Conservation (phyloP, 2,329 filamentous ascomycete genomes). For the Colletotrichum graminicola region DNA sequence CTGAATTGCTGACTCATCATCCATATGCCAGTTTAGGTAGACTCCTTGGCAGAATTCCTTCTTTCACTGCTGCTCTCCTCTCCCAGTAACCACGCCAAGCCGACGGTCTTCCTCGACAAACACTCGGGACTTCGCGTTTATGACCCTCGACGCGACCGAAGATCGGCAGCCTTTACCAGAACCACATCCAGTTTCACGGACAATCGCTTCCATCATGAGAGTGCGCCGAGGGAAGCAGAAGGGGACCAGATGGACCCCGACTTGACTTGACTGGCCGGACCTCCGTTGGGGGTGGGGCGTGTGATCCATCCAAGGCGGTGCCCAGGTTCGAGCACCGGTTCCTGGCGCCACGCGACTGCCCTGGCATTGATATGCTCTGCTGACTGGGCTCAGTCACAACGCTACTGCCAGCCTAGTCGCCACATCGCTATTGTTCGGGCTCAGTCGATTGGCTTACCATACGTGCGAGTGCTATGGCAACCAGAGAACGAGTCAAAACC, state of each 20-base stretch:
- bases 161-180: background rate
- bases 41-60: background rate
- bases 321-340: conserved; percentile 21
- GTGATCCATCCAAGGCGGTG: conserved; percentile 8
- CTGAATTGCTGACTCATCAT: background rate
- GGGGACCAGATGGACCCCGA: background rate
- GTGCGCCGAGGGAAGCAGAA: background rate
- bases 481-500: background rate
- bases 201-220: conserved; percentile 11
- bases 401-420: conserved; percentile 22
- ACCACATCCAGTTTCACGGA: background rate
- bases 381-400: conserved; percentile 26
- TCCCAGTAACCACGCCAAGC: background rate
- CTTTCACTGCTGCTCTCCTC: background rate
- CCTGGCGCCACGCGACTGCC: conserved; percentile 39
- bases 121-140: conserved; percentile 28
- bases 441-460: conserved; percentile 1
- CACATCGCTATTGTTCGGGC: conserved; percentile 3
- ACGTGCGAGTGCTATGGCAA: conserved; percentile 24
- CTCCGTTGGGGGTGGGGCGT: conserved; percentile 36
- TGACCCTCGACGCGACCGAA: conserved; percentile 21
- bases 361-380: conserved; percentile 17
- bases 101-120: background rate
- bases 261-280: conserved; percentile 20
- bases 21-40: background rate